These are phyloP conservation scores for Phytopythium delawarense DNA, from an alignment of 352 stramenopile species.

Conservation along the genomic window DNA sequence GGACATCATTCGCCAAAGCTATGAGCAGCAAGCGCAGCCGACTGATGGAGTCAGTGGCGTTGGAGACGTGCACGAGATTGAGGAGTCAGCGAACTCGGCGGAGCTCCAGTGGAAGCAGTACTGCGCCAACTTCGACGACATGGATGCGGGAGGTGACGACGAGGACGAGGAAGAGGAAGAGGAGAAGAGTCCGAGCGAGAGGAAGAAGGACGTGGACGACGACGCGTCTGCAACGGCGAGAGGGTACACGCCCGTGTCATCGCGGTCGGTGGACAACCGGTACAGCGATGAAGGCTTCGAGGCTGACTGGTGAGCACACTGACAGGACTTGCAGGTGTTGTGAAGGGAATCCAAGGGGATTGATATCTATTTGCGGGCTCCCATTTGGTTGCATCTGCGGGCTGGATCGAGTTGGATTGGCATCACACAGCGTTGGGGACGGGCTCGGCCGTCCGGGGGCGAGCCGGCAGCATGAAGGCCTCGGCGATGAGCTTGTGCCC, in stretches of 20 bases:
- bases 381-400: not conserved
- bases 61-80: not conserved
- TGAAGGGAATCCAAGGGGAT: not conserved
- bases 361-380: not conserved
- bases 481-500: conserved; percentile 66
- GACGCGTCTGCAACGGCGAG: not conserved
- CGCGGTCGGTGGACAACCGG: conserved; percentile 11
- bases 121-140: conserved; percentile 3
- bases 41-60: not conserved
- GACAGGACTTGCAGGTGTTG: not conserved
- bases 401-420: not conserved
- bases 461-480: conserved; percentile 30
- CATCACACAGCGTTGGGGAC: not conserved
- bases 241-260: conserved; percentile 10
- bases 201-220: not conserved
- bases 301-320: conserved; percentile 27
- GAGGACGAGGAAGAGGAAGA: conserved; percentile 7
- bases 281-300: conserved; percentile 64
- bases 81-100: not conserved
- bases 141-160: not conserved
- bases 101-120: conserved; percentile 5
- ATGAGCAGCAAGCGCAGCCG: not conserved
- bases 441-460: conserved; percentile 3
- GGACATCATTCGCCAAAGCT: not conserved
- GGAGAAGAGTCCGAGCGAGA: conserved; percentile 8